phyloP scores from a whole-genome alignment of 2,329 filamentous ascomycete species.

The Xylariales sp. region DNA sequence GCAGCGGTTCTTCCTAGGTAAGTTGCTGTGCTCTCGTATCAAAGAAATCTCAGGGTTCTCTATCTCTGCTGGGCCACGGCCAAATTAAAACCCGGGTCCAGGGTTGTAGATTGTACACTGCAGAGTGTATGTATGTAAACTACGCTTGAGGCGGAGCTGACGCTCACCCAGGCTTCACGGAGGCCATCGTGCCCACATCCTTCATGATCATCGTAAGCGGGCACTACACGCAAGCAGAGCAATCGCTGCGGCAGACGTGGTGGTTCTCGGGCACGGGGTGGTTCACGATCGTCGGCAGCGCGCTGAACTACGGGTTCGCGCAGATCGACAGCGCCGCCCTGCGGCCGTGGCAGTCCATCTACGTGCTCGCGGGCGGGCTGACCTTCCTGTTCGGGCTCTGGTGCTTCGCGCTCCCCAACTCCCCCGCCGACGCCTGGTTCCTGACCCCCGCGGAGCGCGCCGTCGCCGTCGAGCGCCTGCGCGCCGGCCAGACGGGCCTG shows the following conservation, averaged over 20 bases:
- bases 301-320: conserved; percentile 74
- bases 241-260: conserved; percentile 72
- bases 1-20: conserved; percentile 71
- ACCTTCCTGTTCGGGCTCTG: conserved; percentile 73
- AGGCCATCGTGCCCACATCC: conserved; percentile 72
- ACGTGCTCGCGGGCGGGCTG: conserved; percentile 71
- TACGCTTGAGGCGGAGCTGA: neutral
- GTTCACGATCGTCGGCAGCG: conserved; percentile 72
- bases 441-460: conserved; percentile 70
- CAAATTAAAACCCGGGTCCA: too few relatives aligned
- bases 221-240: conserved; percentile 74
- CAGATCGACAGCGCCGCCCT: conserved; percentile 67
- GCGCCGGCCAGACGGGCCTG: conserved; percentile 72
- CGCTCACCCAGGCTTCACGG: conserved; percentile 59
- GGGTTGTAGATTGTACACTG: too few relatives aligned
- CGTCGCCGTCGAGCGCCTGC: conserved; percentile 72
- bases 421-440: conserved; percentile 76
- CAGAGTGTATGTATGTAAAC: too few relatives aligned
- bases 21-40: neutral
- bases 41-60: too few relatives aligned
- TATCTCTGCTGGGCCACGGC: too few relatives aligned
- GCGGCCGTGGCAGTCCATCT: conserved; percentile 77
- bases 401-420: conserved; percentile 75
- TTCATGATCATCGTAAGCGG: conserved; percentile 73
- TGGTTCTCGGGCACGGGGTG: conserved; percentile 72